Percentiles rank a stretch among this genome's conserved stretches.
phyloP scores from a whole-genome alignment of 345 rosid genomes.

The Hypericum androsaemum region DNA sequence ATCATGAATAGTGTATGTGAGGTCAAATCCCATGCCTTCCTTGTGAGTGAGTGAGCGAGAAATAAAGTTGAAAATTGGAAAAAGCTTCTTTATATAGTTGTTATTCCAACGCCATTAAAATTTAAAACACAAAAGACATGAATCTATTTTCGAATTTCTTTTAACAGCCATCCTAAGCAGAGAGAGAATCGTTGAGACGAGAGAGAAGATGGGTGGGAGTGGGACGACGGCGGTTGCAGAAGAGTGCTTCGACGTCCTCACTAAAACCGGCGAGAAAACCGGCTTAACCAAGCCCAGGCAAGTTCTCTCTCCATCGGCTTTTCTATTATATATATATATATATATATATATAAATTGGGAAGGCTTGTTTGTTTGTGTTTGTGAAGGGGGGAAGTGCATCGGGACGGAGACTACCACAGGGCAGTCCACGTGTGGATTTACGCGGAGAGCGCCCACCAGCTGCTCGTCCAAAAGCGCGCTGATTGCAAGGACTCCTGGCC shows the following conservation, averaged over 20 bases:
- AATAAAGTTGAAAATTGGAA: too few species aligned
- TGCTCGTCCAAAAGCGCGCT: slow-evolving; percentile 72
- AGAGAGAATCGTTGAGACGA: too few species aligned
- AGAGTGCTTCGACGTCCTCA: slow-evolving; percentile 69
- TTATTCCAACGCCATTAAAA: too few species aligned
- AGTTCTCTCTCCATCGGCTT: slow-evolving; percentile 7
- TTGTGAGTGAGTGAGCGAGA: too few species aligned
- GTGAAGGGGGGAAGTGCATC: slow-evolving; percentile 59
- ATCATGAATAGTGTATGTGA: too few species aligned
- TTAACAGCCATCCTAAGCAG: too few species aligned
- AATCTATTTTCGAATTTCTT: too few species aligned
- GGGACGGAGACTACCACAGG: slow-evolving; percentile 85
- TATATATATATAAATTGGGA: too few species aligned
- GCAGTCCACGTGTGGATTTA: slow-evolving; percentile 83
- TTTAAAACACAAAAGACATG: too few species aligned
- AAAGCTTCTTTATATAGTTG: too few species aligned
- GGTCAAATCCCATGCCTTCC: too few species aligned
- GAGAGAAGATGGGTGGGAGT: slow-evolving; percentile 1
- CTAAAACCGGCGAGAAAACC: slow-evolving; percentile 48
- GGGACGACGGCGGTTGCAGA: slow-evolving; percentile 18
- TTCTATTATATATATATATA: too few species aligned
- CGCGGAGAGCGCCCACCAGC: slow-evolving; percentile 65
- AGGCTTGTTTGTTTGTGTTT: background rate
- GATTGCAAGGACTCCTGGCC: slow-evolving; percentile 88
- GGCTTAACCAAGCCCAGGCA: slow-evolving; percentile 77